Percentiles rank a stretch among this genome's conserved stretches.
Conservation (phyloP, 2,329 filamentous ascomycete genomes). For the Diaporthe velutina region DNA sequence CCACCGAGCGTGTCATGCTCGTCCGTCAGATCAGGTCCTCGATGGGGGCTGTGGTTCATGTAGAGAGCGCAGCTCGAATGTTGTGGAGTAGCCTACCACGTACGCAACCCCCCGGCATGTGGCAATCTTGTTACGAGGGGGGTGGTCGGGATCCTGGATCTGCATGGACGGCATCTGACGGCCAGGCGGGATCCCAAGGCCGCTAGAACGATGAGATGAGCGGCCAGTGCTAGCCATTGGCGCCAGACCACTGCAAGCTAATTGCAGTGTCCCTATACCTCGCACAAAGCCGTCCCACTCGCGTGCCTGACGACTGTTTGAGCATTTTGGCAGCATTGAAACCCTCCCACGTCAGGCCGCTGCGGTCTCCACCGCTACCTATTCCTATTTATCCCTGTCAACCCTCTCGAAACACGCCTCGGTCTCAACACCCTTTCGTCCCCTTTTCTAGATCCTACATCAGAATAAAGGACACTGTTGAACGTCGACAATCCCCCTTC, state of each 20-base stretch:
- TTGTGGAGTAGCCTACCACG: constrained; percentile 11
- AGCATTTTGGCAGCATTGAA: constrained; percentile 32
- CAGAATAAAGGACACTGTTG: background rate
- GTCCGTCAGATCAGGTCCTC: constrained; percentile 29
- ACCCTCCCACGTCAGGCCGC: constrained; percentile 33
- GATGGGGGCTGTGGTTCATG: constrained; percentile 25
- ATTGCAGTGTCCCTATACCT: constrained; percentile 17
- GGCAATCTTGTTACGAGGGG: constrained; percentile 33
- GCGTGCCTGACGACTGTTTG: constrained; percentile 35
- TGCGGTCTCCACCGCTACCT: constrained; percentile 34
- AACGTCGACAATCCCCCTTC: background rate
- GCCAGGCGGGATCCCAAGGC: constrained; percentile 20
- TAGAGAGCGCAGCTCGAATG: background rate
- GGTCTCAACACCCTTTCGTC: constrained; percentile 33
- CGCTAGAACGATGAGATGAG: constrained; percentile 7
- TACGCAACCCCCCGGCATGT: constrained; percentile 19
- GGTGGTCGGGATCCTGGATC: constrained; percentile 20
- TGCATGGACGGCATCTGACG: constrained; percentile 26
- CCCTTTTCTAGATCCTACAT: constrained; percentile 31
- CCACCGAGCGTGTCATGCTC: constrained; percentile 20
- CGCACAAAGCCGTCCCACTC: constrained; percentile 16
- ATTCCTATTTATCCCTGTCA: constrained; percentile 33
- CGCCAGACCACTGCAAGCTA: constrained; percentile 11
- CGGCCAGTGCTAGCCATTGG: constrained; percentile 25
- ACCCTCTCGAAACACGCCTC: constrained; percentile 37